phyloP scores from a whole-genome alignment of 2,329 filamentous ascomycete genomes.

The Thelonectria discophora region DNA sequence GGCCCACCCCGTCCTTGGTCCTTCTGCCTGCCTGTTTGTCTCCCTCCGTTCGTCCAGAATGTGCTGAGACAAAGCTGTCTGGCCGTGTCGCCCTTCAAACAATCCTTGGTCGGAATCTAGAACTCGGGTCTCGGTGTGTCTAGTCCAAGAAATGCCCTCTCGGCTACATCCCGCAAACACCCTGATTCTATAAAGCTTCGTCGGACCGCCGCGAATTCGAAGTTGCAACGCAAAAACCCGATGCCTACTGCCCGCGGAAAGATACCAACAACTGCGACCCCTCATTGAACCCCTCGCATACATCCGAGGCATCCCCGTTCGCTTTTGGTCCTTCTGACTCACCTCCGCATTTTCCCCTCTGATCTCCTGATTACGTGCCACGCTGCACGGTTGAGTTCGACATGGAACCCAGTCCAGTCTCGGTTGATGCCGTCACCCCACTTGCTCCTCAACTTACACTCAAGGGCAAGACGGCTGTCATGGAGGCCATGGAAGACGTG shows the following conservation, averaged over 20 bases:
- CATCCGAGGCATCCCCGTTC: slow-evolving; percentile 17
- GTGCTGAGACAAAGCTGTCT: slow-evolving; percentile 12
- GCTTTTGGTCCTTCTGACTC: neutral
- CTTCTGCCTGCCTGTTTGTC: slow-evolving; percentile 1
- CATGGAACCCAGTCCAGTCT: slow-evolving; percentile 46
- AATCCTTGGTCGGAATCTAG: slow-evolving; percentile 3
- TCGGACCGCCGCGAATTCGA: neutral
- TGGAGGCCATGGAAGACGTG: slow-evolving; percentile 85
- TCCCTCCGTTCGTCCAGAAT: slow-evolving; percentile 20
- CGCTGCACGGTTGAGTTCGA: slow-evolving; percentile 25
- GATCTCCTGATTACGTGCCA: neutral
- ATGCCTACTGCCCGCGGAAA: neutral
- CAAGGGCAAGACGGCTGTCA: slow-evolving; percentile 52
- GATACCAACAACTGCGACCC: slow-evolving; percentile 15
- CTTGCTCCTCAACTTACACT: slow-evolving; percentile 41
- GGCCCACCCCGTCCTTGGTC: slow-evolving; percentile 3
- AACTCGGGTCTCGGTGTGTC: slow-evolving; percentile 9
- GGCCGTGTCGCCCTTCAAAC: slow-evolving; percentile 6
- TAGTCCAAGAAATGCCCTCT: slow-evolving; percentile 14
- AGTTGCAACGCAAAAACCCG: neutral
- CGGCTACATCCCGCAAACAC: slow-evolving; percentile 25
- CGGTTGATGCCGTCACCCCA: slow-evolving; percentile 39
- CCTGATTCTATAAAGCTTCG: slow-evolving; percentile 4
- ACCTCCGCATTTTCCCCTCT: neutral
- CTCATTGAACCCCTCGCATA: slow-evolving; percentile 14